A percentile compares a stretch with the other conserved stretches of the same genome.
Evolutionary conservation across 2,329 filamentous ascomycete species (phyloP).

Genomic region (Scedosporium apiospermum): DNA sequence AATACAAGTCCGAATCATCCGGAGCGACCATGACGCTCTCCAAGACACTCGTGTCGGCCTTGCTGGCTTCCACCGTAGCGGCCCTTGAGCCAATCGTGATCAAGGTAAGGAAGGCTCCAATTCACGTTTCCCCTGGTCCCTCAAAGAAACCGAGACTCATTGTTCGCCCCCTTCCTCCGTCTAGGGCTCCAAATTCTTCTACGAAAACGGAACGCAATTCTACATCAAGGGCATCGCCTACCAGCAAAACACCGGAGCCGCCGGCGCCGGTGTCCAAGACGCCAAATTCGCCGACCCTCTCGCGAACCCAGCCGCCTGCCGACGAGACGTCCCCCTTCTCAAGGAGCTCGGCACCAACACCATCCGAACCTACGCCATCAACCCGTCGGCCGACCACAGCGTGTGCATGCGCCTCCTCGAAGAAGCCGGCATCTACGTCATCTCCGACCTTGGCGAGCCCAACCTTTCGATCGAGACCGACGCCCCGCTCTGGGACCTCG

Average conservation of each 20-base stretch:
- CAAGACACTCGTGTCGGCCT: slow-evolving; percentile 23
- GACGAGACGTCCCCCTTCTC: slow-evolving; percentile 78
- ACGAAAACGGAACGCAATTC: slow-evolving; percentile 57
- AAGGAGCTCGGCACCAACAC: slow-evolving; percentile 75
- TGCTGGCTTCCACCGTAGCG: slow-evolving; percentile 31
- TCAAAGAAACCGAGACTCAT: slow-evolving; percentile 2
- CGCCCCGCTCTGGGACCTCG: slow-evolving; percentile 66
- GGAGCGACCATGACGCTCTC: slow-evolving; percentile 23
- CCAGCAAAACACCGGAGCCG: slow-evolving; percentile 65
- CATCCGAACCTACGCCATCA: slow-evolving; percentile 89
- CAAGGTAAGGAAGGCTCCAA: slow-evolving; percentile 44
- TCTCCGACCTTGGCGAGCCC: slow-evolving; percentile 83
- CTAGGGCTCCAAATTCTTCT: slow-evolving; percentile 81
- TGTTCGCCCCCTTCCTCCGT: slow-evolving; percentile 9
- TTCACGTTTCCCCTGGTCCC: neutral
- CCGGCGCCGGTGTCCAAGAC: slow-evolving; percentile 34
- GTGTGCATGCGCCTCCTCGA: slow-evolving; percentile 77
- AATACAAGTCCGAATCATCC: neutral
- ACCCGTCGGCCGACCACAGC: slow-evolving; percentile 69
- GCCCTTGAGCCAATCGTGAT: slow-evolving; percentile 51
- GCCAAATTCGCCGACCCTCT: slow-evolving; percentile 73
- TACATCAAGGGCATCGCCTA: slow-evolving; percentile 93
- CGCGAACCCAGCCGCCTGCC: slow-evolving; percentile 59
- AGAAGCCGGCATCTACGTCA: slow-evolving; percentile 85
- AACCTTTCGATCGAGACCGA: slow-evolving; percentile 76